Percentiles rank a stretch among this genome's conserved stretches.
phyloP scores from a whole-genome alignment of 108 stramenopile species.

The Nannochloropsis gaditana region DNA sequence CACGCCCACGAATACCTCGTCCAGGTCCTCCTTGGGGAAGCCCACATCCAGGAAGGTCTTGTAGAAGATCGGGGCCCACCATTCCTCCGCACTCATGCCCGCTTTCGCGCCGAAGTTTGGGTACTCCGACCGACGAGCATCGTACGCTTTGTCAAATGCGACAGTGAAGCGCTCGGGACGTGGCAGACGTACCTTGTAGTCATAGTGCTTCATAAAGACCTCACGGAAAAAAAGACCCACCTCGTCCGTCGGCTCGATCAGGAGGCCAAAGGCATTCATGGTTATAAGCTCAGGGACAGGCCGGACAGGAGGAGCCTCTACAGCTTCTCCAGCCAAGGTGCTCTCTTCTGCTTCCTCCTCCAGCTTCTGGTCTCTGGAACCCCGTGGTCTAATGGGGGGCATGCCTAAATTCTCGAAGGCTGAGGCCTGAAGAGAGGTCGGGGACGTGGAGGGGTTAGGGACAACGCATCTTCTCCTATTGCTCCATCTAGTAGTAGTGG shows the following conservation, averaged over 20 bases:
- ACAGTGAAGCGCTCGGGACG: background rate
- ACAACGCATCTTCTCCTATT: background rate
- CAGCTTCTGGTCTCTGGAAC: background rate
- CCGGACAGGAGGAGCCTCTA: background rate
- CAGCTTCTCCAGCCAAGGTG: background rate
- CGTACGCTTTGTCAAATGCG: background rate
- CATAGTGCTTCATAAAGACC: conserved; percentile 12
- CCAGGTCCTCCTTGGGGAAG: background rate
- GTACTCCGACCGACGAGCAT: background rate
- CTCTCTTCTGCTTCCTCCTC: background rate
- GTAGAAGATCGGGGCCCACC: conserved; percentile 7
- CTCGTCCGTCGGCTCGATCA: conserved; percentile 14
- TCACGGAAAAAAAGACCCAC: background rate
- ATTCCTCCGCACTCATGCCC: background rate
- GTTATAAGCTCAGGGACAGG: conserved; percentile 3
- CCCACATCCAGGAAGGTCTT: background rate
- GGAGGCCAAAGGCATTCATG: background rate
- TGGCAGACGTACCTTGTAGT: conserved; percentile 13
- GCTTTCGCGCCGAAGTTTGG: conserved; percentile 16
- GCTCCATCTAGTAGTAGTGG: background rate
- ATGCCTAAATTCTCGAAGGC: background rate
- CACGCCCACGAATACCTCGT: conserved; percentile 5
- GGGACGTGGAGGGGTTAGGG: background rate
- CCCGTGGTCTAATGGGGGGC: conserved; percentile 4
- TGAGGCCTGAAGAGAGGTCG: background rate